Base-by-base conservation (phyloP, 441 rosid species). In the Syzygium syzygioides region DNA sequence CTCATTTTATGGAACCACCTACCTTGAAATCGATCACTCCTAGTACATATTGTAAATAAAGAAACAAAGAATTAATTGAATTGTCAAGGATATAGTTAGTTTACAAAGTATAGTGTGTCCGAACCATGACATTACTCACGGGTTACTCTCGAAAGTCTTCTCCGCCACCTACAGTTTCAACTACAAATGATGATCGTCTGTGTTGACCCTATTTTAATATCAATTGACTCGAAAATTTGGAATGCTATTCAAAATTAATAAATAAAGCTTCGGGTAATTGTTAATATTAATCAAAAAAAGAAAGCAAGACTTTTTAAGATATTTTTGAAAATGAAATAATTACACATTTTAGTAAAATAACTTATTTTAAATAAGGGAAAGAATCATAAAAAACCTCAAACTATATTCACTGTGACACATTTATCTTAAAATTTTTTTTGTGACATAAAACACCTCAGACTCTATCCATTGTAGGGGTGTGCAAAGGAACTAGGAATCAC, bases 181-280 rank as follows among this genome's bases (percentile, higher is more conserved):
- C 25, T 25, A 6, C n/a, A 13, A 2, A 5, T 37, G 17, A 11
- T 0, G 4, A 14, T 13, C 4, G 4, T 71, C 0, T 3, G 17
- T 0, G 3, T 23, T 1, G 1, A 37, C 9, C 4, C 28, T 37
- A 5, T 20, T 37, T 37, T 25, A 0, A 37, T 0, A 12, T 71
- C 14, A 37, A 37, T 0, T 8, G 0, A 41, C 9, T 76, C 5
- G 8, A 0, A 23, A 37, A 37, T 37, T 23, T 13, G 14, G n/a
- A 25, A 76, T 41, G 6, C 1, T 2, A 1, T 41, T 14, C 41
- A 66, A 30, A 66, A 17, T 66, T 10, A 30, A 66, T 66, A 66
- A 17, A 17, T 32, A 30, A 4, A 20, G 13, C 26, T 34, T 68
- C 34, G 54, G 4, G 54, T 14, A 53, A 53, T 60, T 13, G 34